Conservation (phyloP, 106 monocot species). For the Acorus gramineus region DNA sequence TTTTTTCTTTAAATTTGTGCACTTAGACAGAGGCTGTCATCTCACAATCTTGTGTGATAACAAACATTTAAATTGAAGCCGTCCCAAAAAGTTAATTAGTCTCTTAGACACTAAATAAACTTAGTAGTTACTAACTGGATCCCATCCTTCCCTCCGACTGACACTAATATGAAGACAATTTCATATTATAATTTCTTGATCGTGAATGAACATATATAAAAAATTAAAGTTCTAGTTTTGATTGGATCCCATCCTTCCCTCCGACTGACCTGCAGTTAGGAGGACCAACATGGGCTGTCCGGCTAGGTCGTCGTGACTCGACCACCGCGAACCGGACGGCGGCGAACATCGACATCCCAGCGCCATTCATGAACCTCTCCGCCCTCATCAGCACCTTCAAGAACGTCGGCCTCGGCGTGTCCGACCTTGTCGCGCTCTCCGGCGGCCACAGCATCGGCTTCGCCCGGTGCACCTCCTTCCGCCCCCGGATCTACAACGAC, state of each 20-base stretch:
- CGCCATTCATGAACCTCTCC: not conserved
- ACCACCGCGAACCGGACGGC: slow-evolving; percentile 12
- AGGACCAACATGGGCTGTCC: slow-evolving; percentile 16
- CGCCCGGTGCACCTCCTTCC: slow-evolving; percentile 13
- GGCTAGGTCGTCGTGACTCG: slow-evolving; percentile 21
- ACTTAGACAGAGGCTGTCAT: no score
- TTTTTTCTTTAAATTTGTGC: no score
- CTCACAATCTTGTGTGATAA: no score
- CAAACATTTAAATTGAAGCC: no score
- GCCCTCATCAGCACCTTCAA: slow-evolving; percentile 14
- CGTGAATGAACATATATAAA: not conserved
- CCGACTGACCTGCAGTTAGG: slow-evolving; percentile 8
- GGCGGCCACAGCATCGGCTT: slow-evolving; percentile 27
- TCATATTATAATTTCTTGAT: not conserved
- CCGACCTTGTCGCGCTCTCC: slow-evolving; percentile 16
- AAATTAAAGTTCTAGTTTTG: not conserved
- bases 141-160: no score
- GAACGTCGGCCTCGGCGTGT: slow-evolving; percentile 10
- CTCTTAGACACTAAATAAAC: no score
- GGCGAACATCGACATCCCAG: slow-evolving; percentile 12
- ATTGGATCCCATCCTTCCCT: no score
- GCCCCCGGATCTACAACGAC: slow-evolving; percentile 29
- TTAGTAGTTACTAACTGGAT: no score
- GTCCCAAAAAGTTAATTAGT: no score
- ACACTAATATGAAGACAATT: no score